Evolutionary conservation across 148 eudicot genomes (phyloP).

Genomic region (Silene latifolia): DNA sequence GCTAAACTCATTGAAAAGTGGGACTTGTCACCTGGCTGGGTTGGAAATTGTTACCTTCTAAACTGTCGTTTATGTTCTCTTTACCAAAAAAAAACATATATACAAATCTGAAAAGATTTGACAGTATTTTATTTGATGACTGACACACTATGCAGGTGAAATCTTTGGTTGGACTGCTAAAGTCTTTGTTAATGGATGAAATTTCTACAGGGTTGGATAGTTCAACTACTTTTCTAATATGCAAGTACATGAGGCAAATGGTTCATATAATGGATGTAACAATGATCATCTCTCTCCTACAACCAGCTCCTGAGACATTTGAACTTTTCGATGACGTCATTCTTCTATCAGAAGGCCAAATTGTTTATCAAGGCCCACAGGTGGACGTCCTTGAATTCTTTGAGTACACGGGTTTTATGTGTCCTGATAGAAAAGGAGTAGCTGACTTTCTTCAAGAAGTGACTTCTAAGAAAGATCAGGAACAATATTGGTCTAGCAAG

Average conservation of each 20-base stretch:
- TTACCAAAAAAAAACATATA: background rate
- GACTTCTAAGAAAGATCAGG: constrained; percentile 72
- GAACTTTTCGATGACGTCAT: constrained; percentile 71
- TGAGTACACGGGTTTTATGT: constrained; percentile 53
- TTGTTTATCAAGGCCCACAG: constrained; percentile 75
- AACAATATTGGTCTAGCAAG: constrained; percentile 56
- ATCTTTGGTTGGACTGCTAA: constrained; percentile 72
- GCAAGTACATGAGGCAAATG: constrained; percentile 65
- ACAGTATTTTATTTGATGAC: background rate
- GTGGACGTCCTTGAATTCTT: constrained; percentile 58
- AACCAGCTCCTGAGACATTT: constrained; percentile 72
- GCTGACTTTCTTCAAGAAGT: constrained; percentile 87
- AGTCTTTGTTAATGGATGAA: constrained; percentile 66
- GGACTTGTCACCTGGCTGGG: no score
- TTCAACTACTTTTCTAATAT: constrained; percentile 67
- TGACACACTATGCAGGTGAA: constrained; percentile 54
- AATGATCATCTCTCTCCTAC: constrained; percentile 66
- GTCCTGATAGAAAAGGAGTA: constrained; percentile 70
- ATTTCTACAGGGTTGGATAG: constrained; percentile 83
- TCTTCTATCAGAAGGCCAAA: constrained; percentile 66
- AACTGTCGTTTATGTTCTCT: background rate
- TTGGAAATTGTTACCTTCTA: no score
- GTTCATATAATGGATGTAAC: constrained; percentile 67
- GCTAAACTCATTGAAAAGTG: background rate
- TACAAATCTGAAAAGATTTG: background rate